Evolutionary conservation across 805 yeast species (phyloP), one percentile per base, ranked within the genome.

Genomic region (Candida pseudofarinosa): DNA sequence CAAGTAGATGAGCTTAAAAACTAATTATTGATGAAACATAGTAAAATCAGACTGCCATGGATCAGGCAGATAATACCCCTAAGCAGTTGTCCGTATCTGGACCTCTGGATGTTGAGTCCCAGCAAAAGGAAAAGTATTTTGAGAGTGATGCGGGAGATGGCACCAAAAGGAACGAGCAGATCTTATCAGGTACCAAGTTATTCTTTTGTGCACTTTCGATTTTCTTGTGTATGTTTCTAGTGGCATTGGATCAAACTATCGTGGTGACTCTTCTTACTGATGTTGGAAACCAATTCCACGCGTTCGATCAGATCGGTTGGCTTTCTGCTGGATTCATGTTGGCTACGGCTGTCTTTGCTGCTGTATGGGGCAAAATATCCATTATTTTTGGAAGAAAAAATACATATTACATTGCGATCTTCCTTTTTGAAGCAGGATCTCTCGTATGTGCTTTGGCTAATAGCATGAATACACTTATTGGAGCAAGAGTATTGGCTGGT

Each of bases 121-220:
- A 38, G 14, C 12, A 16, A 4, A 15, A 13, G 18, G 35, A 41
- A 5, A 23, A 34, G 5, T 67, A 59, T 43, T 45, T 53, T 20
- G 75, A 71, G 45, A 53, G 65, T 39, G 73, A 70, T 49, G 72
- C 73, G 18, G 73, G 74, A 32, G 73, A 69, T 45, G 73, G 73
- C 14, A 65, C 72, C 4, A 55, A 47, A 36, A 56, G 69, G 48
- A 63, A 63, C 41, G 72, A 69, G 23, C 69, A 66, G 43, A 63
- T 63, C 39, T 51, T 69, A 41, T 44, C 54, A 35, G 74, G 73
- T 0, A 8, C 41, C 19, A 49, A 51, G 15, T 49, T 68, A 20
- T 41, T 35, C 2, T 33, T 59, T 8, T 61, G 71, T 44, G 46
- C 65, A 16, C 6, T 53, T 1, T 52, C 71, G 3, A 42, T 62